phyloP scores from a whole-genome alignment of 208 protist species.

The Leishmania tarentolae region DNA sequence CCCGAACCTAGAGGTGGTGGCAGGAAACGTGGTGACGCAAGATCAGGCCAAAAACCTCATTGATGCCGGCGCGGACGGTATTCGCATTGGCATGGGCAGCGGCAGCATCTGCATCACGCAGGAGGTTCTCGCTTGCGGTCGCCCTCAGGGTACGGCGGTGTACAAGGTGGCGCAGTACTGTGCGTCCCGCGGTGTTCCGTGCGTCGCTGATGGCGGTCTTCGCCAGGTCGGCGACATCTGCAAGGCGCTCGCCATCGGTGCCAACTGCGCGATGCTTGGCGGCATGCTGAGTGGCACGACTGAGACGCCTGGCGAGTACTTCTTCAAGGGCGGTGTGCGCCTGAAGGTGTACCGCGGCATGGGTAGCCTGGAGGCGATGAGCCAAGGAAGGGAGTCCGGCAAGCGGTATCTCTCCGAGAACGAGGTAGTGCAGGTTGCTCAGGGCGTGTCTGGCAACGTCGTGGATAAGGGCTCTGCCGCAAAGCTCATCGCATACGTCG shows the following conservation, averaged over 20 bases:
- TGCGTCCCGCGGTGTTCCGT: slow-evolving; percentile 89
- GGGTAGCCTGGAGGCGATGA: slow-evolving; percentile 96
- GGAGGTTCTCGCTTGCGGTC: slow-evolving; percentile 94
- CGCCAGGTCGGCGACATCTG: slow-evolving; percentile 95
- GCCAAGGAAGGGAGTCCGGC: slow-evolving; percentile 85
- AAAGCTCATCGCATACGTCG: slow-evolving; percentile 89
- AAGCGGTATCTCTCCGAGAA: slow-evolving; percentile 93
- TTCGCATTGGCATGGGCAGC: slow-evolving; percentile 98
- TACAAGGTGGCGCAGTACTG: slow-evolving; percentile 93
- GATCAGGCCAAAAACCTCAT: slow-evolving; percentile 97
- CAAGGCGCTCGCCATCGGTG: slow-evolving; percentile 95
- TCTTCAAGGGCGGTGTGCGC: slow-evolving; percentile 90
- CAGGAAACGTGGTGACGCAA: slow-evolving; percentile 97
- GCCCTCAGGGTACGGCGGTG: slow-evolving; percentile 96
- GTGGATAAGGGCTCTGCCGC: slow-evolving; percentile 91
- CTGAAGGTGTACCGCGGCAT: slow-evolving; percentile 97
- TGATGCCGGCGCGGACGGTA: slow-evolving; percentile 95
- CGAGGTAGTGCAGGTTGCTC: slow-evolving; percentile 90
- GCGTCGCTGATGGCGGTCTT: slow-evolving; percentile 95
- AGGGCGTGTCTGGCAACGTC: slow-evolving; percentile 92
- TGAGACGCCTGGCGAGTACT: slow-evolving; percentile 94
- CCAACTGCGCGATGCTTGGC: slow-evolving; percentile 88
- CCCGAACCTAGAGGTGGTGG: slow-evolving; percentile 89
- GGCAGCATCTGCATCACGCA: slow-evolving; percentile 99
- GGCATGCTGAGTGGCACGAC: slow-evolving; percentile 93